Percentiles rank a stretch among this genome's conserved stretches.
Conservation (phyloP, 2,329 filamentous ascomycete species). For the Claviceps pazoutovae region DNA sequence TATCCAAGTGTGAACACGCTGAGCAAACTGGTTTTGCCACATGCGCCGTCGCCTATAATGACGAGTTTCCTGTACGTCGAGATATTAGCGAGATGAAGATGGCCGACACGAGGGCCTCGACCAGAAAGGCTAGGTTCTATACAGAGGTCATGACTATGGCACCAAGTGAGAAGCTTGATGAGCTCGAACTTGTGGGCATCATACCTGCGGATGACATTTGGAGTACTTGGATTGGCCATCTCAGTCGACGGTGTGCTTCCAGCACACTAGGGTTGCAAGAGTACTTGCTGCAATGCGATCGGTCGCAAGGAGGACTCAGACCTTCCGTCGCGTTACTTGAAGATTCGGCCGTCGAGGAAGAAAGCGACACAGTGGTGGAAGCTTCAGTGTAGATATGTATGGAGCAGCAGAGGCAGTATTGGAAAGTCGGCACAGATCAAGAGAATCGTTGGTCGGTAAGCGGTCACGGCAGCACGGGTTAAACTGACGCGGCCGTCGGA, state of each 20-base stretch:
- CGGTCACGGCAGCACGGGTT: background rate
- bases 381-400: background rate
- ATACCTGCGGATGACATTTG: conserved; percentile 55
- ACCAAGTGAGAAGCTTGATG: background rate
- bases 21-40: conserved; percentile 92
- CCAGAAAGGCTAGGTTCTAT: background rate
- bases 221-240: conserved; percentile 32
- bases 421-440: background rate
- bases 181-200: background rate
- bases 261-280: background rate
- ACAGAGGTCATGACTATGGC: background rate
- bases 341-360: background rate
- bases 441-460: background rate
- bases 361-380: background rate
- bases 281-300: background rate
- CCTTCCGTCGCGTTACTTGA: background rate
- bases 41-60: conserved; percentile 94
- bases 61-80: conserved; percentile 65
- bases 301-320: background rate
- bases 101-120: background rate
- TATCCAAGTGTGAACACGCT: conserved; percentile 97
- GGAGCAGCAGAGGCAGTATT: background rate
- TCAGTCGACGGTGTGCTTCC: conserved; percentile 4
- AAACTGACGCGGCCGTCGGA: background rate
- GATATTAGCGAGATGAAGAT: background rate